A percentile compares a stretch with the other conserved stretches of the same genome.
Evolutionary conservation across 352 stramenopile genomes (phyloP).

Genomic region (Phytophthora boehmeriae): DNA sequence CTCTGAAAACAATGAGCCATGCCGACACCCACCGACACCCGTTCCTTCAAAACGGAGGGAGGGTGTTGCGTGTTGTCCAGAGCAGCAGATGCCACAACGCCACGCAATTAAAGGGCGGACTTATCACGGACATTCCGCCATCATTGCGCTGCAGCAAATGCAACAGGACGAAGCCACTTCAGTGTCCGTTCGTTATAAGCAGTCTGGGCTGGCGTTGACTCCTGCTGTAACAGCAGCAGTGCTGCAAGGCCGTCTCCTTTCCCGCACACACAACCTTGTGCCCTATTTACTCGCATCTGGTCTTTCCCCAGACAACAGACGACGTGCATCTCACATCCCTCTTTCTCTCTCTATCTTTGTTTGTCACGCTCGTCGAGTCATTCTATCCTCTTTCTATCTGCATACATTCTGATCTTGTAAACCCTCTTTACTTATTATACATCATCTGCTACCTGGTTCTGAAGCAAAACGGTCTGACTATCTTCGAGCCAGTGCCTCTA

Average conservation of each 20-base stretch:
- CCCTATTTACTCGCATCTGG: not conserved
- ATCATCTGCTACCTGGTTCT: too few relatives aligned
- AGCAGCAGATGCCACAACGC: not conserved
- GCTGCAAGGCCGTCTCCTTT: not conserved
- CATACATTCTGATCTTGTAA: not conserved
- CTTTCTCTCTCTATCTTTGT: not conserved
- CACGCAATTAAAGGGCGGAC: not conserved
- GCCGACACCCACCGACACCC: too few relatives aligned
- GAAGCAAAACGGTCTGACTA: not conserved
- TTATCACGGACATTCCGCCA: not conserved
- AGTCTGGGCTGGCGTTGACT: not conserved
- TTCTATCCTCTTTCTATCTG: not conserved
- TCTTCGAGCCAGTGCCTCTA: slow-evolving; percentile 33
- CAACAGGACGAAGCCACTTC: not conserved
- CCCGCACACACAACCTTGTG: not conserved
- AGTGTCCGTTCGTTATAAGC: not conserved
- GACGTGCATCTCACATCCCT: not conserved
- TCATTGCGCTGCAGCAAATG: not conserved
- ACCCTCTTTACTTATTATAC: too few relatives aligned
- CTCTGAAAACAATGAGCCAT: slow-evolving; percentile 17
- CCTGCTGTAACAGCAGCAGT: not conserved
- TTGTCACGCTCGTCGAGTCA: too few relatives aligned
- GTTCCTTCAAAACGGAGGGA: slow-evolving; percentile 4
- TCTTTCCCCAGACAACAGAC: not conserved
- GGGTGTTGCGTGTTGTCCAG: too few relatives aligned